Conservation (phyloP, 2,329 filamentous ascomycete genomes). For the Arthroderma uncinatum region DNA sequence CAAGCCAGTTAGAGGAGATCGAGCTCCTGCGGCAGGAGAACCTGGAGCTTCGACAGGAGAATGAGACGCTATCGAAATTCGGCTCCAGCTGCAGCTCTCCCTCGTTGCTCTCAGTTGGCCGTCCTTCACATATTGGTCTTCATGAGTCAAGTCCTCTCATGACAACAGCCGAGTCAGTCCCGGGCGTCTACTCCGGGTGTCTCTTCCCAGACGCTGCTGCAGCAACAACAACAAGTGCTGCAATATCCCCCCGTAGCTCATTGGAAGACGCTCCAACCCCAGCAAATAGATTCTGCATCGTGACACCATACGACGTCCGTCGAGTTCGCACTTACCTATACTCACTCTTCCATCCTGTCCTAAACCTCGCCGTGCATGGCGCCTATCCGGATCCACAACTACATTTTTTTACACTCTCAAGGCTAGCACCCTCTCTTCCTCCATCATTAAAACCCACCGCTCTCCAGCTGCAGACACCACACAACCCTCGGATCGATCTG, state of each 20-base stretch:
- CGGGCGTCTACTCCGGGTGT: neutral
- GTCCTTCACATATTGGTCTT: neutral
- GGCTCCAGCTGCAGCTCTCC: conserved; percentile 24
- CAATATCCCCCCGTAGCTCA: neutral
- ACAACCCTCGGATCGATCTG: conserved; percentile 35
- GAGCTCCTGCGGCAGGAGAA: conserved; percentile 33
- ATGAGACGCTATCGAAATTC: conserved; percentile 28
- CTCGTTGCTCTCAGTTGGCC: neutral
- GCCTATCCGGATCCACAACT: conserved; percentile 21
- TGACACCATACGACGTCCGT: conserved; percentile 28
- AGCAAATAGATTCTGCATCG: conserved; percentile 15
- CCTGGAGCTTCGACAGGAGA: conserved; percentile 31
- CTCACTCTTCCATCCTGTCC: conserved; percentile 27
- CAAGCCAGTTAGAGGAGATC: conserved; percentile 33
- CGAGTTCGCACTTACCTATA: conserved; percentile 27
- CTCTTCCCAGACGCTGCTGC: neutral
- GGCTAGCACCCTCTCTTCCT: conserved; percentile 25
- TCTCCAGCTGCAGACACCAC: conserved; percentile 31
- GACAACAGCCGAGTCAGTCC: neutral
- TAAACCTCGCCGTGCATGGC: conserved; percentile 20
- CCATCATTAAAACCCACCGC: conserved; percentile 28
- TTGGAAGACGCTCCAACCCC: too few species aligned
- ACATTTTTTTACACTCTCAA: conserved; percentile 25
- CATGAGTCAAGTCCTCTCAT: neutral
- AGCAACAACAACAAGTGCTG: neutral